Base-by-base conservation (phyloP, 148 eudicot species). In the Rhododendron kiyosumense region DNA sequence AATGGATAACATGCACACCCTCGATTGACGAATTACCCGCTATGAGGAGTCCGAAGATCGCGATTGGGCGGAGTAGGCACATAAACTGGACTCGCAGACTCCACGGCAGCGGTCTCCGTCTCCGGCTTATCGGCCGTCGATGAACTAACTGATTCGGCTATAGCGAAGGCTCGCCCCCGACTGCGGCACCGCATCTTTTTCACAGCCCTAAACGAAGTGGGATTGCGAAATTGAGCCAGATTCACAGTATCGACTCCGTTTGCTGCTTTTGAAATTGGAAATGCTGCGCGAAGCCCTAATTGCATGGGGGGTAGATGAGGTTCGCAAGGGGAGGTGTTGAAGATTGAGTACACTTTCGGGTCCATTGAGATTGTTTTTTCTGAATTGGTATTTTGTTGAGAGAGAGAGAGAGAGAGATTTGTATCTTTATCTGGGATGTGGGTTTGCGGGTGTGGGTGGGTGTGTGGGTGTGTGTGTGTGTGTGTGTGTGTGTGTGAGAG, bases 11-110 rank as follows among this genome's bases (percentile, higher is more conserved):
- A 20, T 59, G 65, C 65, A 59, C 65, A 20, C 65, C 65, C n/a
- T 22, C 9, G 26, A n/a, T n/a, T 10, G 26, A 67, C 1, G 32
- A 67, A 43, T 78, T 93, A 96, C 99, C 98, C 98, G 91, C 97
- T 96, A 89, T 95, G 98, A 87, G 99, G 98, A 83, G 97, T 94
- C 34, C 96, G 93, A 71, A 93, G 93, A 32, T 82, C 86, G 32
- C 98, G 92, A 90, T 92, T 86, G 13, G 90, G 78, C 77, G 95
- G 98, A 13, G 98, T 94, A 32, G 96, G 95, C 45, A 71, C 81
- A 84, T 94, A 96, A 84, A 91, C 87, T 4, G 95, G 93, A 76
- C 69, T 86, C 2, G 81, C 87, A 78, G 81, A 12, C 83, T 87
- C 88, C 76, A 75, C 81, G 15, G n/a, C 8, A 45, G 10, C 32